These are phyloP conservation scores for Colletotrichum salicis DNA, from an alignment of 2,329 filamentous ascomycete genomes.

Conservation along the genomic window DNA sequence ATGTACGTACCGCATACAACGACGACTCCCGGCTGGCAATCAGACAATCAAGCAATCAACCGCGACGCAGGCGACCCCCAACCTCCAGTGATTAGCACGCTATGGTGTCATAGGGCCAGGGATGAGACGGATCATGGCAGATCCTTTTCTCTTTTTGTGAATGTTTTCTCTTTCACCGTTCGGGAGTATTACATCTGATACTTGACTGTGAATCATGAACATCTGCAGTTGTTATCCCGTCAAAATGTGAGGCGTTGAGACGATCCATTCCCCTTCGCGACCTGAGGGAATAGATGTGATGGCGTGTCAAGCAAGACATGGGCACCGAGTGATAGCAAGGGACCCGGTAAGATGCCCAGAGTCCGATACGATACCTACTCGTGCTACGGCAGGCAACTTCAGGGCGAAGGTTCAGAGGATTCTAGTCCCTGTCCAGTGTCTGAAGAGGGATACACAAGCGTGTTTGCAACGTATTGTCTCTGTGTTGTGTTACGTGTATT, in stretches of 20 bases:
- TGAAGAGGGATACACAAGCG: not conserved
- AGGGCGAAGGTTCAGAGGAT: not conserved
- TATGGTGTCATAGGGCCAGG: conserved; percentile 33
- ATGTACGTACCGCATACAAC: not conserved
- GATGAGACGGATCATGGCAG: conserved; percentile 25
- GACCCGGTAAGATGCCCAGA: not conserved
- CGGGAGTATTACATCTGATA: conserved; percentile 11
- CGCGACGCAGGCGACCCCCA: conserved; percentile 25
- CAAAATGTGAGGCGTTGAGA: not conserved
- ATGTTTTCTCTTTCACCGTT: conserved; percentile 14
- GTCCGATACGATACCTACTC: not conserved
- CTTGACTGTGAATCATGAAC: conserved; percentile 4
- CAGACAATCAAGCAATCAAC: conserved; percentile 14
- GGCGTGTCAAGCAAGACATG: conserved; percentile 5
- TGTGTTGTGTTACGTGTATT: not conserved
- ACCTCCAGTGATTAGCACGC: conserved; percentile 2
- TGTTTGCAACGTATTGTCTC: not conserved
- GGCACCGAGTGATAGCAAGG: not conserved
- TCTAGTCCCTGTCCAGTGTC: not conserved
- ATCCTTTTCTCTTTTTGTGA: conserved; percentile 21
- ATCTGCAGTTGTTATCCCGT: not conserved
- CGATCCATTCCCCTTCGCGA: not conserved
- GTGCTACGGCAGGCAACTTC: not conserved
- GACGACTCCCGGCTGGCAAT: conserved; percentile 27
- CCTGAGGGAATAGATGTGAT: not conserved